phyloP scores from a whole-genome alignment of 2,329 filamentous ascomycete genomes.

The Sphaceloma murrayae region DNA sequence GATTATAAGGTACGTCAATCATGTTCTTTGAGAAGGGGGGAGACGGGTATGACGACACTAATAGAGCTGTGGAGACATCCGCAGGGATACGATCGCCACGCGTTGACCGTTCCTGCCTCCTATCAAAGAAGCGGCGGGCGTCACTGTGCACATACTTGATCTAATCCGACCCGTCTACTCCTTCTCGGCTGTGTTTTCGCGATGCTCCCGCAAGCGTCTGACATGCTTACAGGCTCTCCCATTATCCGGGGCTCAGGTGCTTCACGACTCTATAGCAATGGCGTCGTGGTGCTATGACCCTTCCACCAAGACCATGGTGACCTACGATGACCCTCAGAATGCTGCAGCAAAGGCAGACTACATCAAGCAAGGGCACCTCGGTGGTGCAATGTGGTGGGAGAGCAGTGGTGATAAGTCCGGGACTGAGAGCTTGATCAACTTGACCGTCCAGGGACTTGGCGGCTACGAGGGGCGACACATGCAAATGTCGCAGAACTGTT shows the following conservation, averaged over 20 bases:
- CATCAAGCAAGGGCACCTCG: constrained; percentile 56
- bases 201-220: background rate
- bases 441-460: constrained; percentile 34
- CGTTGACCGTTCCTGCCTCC: background rate
- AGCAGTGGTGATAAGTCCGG: constrained; percentile 65
- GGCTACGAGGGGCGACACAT: constrained; percentile 34
- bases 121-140: constrained; percentile 6
- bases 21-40: too few species aligned
- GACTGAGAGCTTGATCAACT: constrained; percentile 51
- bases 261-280: constrained; percentile 51
- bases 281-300: constrained; percentile 73
- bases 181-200: background rate
- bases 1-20: constrained; percentile 69
- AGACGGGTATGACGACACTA: constrained; percentile 3
- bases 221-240: constrained; percentile 50
- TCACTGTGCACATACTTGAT: constrained; percentile 28
- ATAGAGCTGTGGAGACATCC: constrained; percentile 14
- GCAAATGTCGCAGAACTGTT: constrained; percentile 39
- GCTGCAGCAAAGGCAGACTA: constrained; percentile 62
- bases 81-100: background rate
- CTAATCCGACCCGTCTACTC: constrained; percentile 28
- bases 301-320: constrained; percentile 56
- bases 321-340: constrained; percentile 61
- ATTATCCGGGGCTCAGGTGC: constrained; percentile 52
- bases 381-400: constrained; percentile 98